Evolutionary conservation across 352 stramenopile species (phyloP), one percentile per base, ranked within the genome.

Genomic region (Pythium grandisporangium): DNA sequence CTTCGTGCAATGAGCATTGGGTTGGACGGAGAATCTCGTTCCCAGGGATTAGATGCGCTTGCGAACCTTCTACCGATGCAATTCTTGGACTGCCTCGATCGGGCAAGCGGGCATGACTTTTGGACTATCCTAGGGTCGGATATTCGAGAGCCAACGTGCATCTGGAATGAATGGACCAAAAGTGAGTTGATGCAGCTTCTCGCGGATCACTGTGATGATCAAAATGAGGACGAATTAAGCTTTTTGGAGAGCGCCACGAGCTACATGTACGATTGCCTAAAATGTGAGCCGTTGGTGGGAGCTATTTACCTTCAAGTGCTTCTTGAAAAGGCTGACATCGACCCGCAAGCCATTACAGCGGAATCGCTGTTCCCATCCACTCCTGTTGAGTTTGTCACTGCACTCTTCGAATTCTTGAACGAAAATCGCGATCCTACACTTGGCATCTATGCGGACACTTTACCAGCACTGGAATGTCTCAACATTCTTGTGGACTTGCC

Each of bases 261-360:
- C 44, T 73, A 91, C 54, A 85, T 86, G 67, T 91, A 91, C 45
- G 74, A 88, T 53, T 85, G 74, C 41, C 39, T 91, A 10, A 80
- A 78, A 30, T 58, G 61, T 6, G 74, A 91, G 21, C 74, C 77
- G 8, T 63, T 66, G 21, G 63, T 88, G 33, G 74, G 72, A 25
- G 74, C 72, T 7, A 82, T 91, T 13, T 91, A 84, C 47, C 37
- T 91, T 14, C 53, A 60, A 2, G 67, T 88, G 30, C 47, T 91
- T 21, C 53, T 88, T 17, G 72, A 83, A 29, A 87, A 84, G 45
- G 60, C 56, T 1, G 45, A 57, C 19, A 32, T 20, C 0, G 47
- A 70, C 7, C 70, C 59, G 1, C 53, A 70, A 10, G 34, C 53
- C 1, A 70, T 91, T 33, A 75, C 66, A 1, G 61, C 62, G 6